Conservation (phyloP, 495 filamentous ascomycete genomes). For the Tuber aestivum region DNA sequence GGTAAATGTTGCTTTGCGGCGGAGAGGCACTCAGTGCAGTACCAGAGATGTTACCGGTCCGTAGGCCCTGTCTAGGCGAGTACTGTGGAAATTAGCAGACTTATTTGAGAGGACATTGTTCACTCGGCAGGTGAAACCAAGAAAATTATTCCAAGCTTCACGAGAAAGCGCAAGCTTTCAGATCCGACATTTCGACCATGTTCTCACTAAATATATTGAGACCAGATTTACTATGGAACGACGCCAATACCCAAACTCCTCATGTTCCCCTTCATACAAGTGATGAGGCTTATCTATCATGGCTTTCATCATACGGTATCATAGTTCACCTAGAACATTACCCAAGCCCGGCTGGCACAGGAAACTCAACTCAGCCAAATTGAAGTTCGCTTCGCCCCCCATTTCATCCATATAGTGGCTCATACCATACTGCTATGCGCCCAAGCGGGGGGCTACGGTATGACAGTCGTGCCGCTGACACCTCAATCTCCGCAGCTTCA, state of each 20-base stretch:
- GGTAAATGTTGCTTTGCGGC: not conserved
- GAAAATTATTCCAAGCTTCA: not conserved
- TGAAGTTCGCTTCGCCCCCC: not conserved
- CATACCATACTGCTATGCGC: not conserved
- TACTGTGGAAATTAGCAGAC: not conserved
- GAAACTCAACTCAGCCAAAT: not conserved
- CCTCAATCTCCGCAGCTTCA: not conserved
- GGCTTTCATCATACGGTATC: too few species aligned
- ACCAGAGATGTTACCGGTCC: not conserved
- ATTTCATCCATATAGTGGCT: not conserved
- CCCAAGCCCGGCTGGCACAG: not conserved
- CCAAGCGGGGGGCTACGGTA: not conserved
- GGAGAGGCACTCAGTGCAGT: too few species aligned
- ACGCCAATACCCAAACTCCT: not conserved
- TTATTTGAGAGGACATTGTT: not conserved
- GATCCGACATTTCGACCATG: not conserved
- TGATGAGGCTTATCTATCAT: not conserved
- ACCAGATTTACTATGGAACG: not conserved
- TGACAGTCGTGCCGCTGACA: not conserved
- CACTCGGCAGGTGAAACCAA: not conserved
- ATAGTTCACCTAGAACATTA: not conserved
- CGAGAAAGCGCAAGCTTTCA: not conserved
- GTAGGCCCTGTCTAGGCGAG: not conserved
- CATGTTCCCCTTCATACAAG: not conserved
- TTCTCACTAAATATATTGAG: not conserved